Evolutionary conservation across 139 green algal species (phyloP).

Genomic region (Raphidocelis subcapitata): DNA sequence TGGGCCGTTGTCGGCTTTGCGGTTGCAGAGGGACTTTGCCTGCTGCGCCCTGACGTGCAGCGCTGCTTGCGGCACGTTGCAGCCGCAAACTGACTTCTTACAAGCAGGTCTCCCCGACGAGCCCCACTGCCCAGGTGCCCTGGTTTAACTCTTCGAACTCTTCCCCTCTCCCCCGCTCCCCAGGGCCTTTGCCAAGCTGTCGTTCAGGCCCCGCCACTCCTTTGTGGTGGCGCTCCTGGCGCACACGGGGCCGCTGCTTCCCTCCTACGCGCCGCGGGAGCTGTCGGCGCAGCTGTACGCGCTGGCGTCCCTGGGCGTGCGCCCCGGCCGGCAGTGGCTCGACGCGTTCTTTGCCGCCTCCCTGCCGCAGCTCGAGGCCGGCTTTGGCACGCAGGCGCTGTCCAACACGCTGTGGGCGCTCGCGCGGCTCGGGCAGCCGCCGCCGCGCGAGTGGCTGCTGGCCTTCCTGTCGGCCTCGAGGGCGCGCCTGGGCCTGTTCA

Average conservation of each 20-base stretch:
- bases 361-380: not conserved
- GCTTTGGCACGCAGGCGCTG: constrained; percentile 14
- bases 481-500: not conserved
- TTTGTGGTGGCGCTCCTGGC: not conserved
- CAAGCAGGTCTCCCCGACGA: not conserved
- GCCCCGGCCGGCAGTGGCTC: constrained; percentile 14
- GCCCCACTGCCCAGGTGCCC: not conserved
- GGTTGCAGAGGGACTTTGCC: too few relatives aligned
- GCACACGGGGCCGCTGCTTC: not conserved
- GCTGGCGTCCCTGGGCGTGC: constrained; percentile 11
- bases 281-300: constrained; percentile 6
- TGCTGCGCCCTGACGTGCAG: too few relatives aligned
- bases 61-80: not conserved
- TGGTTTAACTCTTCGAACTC: too few relatives aligned
- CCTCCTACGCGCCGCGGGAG: not conserved
- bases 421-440: constrained; percentile 1
- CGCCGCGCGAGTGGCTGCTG: constrained; percentile 3
- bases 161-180: not conserved
- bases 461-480: constrained; percentile 10
- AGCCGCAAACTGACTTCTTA: not conserved
- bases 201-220: constrained; percentile 4
- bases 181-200: constrained; percentile 19
- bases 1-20: not conserved
- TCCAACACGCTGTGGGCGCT: constrained; percentile 25
- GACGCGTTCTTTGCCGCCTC: not conserved